Base-by-base conservation (phyloP, 129 eudicot genomes). In the Helichrysum umbraculigerum region DNA sequence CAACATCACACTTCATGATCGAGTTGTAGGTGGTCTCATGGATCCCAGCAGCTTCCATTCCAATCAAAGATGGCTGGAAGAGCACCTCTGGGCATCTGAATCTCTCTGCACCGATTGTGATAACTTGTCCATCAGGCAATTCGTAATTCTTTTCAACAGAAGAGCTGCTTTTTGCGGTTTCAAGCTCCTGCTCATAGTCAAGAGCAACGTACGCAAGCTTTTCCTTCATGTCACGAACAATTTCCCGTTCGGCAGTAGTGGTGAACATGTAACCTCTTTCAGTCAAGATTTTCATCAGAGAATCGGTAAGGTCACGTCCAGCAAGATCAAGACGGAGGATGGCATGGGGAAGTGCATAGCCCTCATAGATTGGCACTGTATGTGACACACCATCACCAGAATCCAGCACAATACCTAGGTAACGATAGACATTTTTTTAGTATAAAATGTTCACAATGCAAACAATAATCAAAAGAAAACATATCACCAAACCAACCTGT, bases 181-280 rank as follows among this genome's bases (percentile, higher is more conserved):
- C 95, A 42, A 86, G 86, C 85, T 89, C 96, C 64, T 89, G 96
- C 81, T 89, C 96, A 20, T 78, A 89, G 88, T 87, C 92, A 4
- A 89, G 86, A 11, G 95, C 96, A 14, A 89, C 92, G 19, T 89
- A 89, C 15, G 96, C 96, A 70, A 90, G 92, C 72, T 90, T 90
- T 41, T 90, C 92, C 82, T 90, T 90, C 81, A 90, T 83, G 63
- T 90, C 96, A 83, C 92, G 92, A 33, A 90, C 96, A 87, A 90
- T 90, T 87, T 90, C 96, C 87, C 92, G 96, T 58, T 90, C 96
- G 12, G 96, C 96, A 51, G 92, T 85, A 79, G 96, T 90, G 82
- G 96, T 90, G 86, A 90, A 90, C 96, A 90, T 90, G 86, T 90
- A 90, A 81, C 96, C 96, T 85, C 92, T 90, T 52, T 90, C 92